Base-by-base conservation (phyloP, 2,329 filamentous ascomycete genomes). In the Hymenoscyphus fraxineus region DNA sequence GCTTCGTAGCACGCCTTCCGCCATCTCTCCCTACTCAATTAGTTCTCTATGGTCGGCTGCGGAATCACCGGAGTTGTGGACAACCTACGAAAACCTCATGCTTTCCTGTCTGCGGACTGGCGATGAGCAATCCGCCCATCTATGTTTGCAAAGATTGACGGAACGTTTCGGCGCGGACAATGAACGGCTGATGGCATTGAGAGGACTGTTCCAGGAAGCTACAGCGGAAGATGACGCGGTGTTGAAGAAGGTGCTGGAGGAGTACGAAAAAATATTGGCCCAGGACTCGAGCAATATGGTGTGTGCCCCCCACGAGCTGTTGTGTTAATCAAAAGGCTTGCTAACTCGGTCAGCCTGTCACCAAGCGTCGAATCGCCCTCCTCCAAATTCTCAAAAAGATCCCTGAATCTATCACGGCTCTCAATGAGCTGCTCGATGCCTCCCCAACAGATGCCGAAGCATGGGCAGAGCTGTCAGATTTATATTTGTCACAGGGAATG, bases 371-470 rank as follows among this genome's bases (percentile, higher is more conserved):
- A 57, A 86, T 94, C 65, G 90, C 93, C 6, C 82, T 98, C 41
- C 80, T 98, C 65, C 87, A 88, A 70, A 90, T 89, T 35, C 82
- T 96, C 76, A 88, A 87, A 38, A 87, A 86, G 72, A 80, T 81
- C 1, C 73, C 84, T 1, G 92, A 97, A 68, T 91, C 95, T 0
- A 90, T 93, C 56, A 79, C 85, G 39, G 87, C 89, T 35, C 79
- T 98, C 64, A 87, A 88, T 67, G 83, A 88, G 64, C 82, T 98
- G 35, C 80, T 99, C 58, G 90, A 96, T 74, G 88, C 89, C 66
- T 90, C 88, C 62, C 93, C 95, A 1, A 97, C 91, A 1, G 95
- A 99, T 79, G 88, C 89, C 6, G 95, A 99, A 80, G 88, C 91
- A 10, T 99, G 95, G 95, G 86, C 92, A 61, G 95, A 99, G 79